These are phyloP conservation scores for Diversispora eburnea DNA, from an alignment of 192 early-diverging fungal species.

Conservation along the genomic window DNA sequence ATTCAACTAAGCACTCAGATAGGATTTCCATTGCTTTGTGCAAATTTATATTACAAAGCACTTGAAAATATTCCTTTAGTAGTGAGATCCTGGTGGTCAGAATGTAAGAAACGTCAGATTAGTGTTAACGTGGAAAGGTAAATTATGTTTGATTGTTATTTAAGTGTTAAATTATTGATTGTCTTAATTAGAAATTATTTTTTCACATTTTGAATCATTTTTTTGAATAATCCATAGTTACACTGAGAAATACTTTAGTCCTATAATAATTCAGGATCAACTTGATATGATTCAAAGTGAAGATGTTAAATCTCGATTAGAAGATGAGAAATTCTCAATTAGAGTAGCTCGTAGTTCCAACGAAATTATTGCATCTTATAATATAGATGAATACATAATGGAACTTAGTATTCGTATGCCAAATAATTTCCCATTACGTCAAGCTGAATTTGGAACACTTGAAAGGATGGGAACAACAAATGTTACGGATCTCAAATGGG, in stretches of 20 bases:
- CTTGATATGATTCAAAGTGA: conserved; percentile 49
- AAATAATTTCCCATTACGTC: conserved; percentile 63
- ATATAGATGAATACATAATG: conserved; percentile 75
- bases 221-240: conserved; percentile 38
- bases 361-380: conserved; percentile 68
- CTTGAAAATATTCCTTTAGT: conserved; percentile 64
- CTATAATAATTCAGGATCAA: conserved; percentile 59
- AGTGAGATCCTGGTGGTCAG: conserved; percentile 75
- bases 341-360: conserved; percentile 57
- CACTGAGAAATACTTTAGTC: conserved; percentile 70
- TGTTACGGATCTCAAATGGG: conserved; percentile 62
- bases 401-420: conserved; percentile 73
- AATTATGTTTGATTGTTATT: background rate
- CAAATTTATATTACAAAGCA: conserved; percentile 68
- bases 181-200: background rate
- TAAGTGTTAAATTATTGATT: too few relatives aligned
- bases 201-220: background rate
- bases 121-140: conserved; percentile 67
- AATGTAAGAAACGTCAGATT: conserved; percentile 75
- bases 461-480: conserved; percentile 67
- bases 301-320: conserved; percentile 44
- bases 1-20: conserved; percentile 37
- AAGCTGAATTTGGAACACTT: conserved; percentile 65
- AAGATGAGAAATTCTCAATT: conserved; percentile 60
- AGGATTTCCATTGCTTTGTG: conserved; percentile 62